A percentile compares a stretch with the other conserved stretches of the same genome.
Conservation (phyloP, 257 asterid species). For the Solanum rostratum region DNA sequence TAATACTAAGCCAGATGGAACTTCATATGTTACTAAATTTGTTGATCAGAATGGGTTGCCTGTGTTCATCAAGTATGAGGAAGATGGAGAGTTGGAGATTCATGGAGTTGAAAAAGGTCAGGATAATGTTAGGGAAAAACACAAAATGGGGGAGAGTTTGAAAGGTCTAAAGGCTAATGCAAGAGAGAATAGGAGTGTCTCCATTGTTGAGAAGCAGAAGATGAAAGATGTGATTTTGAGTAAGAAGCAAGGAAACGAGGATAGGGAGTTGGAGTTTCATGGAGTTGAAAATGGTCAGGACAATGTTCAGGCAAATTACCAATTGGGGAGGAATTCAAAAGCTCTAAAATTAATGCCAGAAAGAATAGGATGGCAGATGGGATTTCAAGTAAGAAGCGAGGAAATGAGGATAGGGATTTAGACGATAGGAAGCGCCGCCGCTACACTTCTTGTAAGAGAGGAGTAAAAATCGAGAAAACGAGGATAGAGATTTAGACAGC, state of each 20-base stretch:
- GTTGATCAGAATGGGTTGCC: not conserved
- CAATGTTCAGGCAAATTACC: not conserved
- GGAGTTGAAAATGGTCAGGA: not conserved
- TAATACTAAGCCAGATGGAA: not conserved
- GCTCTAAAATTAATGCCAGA: not conserved
- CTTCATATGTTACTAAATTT: constrained; percentile 4
- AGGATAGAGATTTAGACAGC: not conserved
- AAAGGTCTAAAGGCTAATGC: not conserved
- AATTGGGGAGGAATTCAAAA: not conserved
- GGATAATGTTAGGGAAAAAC: not conserved
- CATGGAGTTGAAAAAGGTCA: not conserved
- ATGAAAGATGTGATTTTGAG: not conserved
- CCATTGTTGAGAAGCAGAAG: not conserved
- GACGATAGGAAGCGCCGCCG: not conserved
- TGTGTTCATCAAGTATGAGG: constrained; percentile 1
- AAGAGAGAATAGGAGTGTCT: not conserved
- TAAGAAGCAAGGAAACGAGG: not conserved
- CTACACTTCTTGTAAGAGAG: too few relatives aligned
- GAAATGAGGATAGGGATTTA: not conserved
- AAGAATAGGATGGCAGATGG: not conserved
- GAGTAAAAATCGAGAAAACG: too few relatives aligned
- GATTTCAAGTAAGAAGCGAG: not conserved
- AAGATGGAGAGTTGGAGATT: not conserved
- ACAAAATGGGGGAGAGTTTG: not conserved
- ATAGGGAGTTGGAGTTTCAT: not conserved